Base-by-base conservation (phyloP, 257 asterid genomes). In the Ajuga chamaepitys region DNA sequence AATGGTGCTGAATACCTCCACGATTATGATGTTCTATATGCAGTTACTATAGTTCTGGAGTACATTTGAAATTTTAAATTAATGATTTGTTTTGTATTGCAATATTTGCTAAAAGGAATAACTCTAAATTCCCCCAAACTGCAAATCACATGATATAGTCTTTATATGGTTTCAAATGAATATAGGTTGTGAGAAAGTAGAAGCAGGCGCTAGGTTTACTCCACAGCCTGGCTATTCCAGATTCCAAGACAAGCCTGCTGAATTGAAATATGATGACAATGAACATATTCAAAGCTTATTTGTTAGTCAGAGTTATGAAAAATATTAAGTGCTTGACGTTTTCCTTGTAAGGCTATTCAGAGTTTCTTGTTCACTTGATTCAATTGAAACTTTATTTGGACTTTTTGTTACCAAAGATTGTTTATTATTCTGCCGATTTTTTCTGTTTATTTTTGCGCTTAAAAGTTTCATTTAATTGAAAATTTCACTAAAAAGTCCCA, bases 341-440 rank as follows among this genome's bases (percentile, higher is more conserved):
- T 42, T 45, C 61, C 67, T 16, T 28, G 26, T 45, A 41, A 24
- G 26, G 25, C 63, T 40, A 4, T 57, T 70, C 17, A 6, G 24
- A 55, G 13, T 32, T 47, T 54, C 28, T 4, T 26, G 28, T 34
- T 68, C 53, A 57, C 25, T 71, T 28, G 38, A 5, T 62, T 62
- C 21, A n/a, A 59, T 18, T 32, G 18, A 52, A 24, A 44, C 50
- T 48, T 67, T 30, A 42, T 35, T 22, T 40, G 1, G 55, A 24
- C 48, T 14, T 34, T 14, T 42, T 44, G 55, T 53, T 20, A 34
- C 30, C 22, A 51, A 66, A 34, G 32, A 41, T 44, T 55, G 60
- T 66, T 52, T 52, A 53, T 53, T 67, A 20, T 28, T 50, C 68
- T 74, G 58, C 62, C 50, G 21, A n/a, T 14, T 13, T 17, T 66